Evolutionary conservation across 805 yeast species (phyloP).

Genomic region (Metschnikowia peoriensis): DNA sequence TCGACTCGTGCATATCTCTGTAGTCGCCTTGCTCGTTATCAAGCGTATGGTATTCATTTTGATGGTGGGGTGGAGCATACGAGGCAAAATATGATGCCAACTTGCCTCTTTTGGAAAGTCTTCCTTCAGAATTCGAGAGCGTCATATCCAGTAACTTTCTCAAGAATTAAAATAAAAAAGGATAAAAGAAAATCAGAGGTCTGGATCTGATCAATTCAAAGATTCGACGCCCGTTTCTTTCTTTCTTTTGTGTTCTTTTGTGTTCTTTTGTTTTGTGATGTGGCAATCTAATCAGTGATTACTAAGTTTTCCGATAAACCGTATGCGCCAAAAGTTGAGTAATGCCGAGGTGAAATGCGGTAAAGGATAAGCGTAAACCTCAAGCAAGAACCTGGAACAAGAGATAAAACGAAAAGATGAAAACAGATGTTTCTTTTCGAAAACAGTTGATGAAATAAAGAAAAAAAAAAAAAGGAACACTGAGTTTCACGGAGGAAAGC

Average conservation of each 20-base stretch:
- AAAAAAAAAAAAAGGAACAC: too few species aligned
- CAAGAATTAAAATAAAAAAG: background rate
- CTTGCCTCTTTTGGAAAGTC: conserved; percentile 15
- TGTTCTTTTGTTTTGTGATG: background rate
- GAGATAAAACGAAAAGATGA: too few species aligned
- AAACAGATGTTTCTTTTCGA: too few species aligned
- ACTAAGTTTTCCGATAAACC: background rate
- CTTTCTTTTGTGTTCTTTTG: too few species aligned
- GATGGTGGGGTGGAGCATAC: conserved; percentile 8
- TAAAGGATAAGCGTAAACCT: too few species aligned
- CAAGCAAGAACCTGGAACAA: too few species aligned
- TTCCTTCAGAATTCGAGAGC: conserved; percentile 8
- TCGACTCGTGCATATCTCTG: conserved; percentile 34
- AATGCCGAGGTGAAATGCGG: background rate
- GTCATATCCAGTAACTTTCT: background rate
- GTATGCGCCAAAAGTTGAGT: background rate
- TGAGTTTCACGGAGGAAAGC: background rate
- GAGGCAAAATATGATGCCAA: conserved; percentile 16
- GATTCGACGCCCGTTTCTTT: background rate
- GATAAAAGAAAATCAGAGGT: background rate
- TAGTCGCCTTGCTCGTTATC: conserved; percentile 36
- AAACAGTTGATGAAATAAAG: too few species aligned
- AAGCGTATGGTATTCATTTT: conserved; percentile 17
- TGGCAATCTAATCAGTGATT: background rate
- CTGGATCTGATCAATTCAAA: background rate